phyloP scores from a whole-genome alignment of 2,329 filamentous ascomycete species.

The Claviceps sp. region DNA sequence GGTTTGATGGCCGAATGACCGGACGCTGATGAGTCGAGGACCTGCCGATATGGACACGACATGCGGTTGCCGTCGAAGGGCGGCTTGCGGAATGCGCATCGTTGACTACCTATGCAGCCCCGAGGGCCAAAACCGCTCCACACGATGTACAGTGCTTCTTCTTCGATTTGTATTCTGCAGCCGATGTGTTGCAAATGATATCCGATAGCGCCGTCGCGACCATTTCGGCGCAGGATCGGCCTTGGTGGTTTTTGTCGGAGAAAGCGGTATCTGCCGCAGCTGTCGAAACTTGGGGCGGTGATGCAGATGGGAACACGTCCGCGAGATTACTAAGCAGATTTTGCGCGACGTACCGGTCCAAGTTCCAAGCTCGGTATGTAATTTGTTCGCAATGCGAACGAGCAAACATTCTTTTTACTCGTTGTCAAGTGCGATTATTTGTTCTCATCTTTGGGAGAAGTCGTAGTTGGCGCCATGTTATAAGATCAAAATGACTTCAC shows the following conservation, averaged over 20 bases:
- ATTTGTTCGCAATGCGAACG: too few relatives aligned
- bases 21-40: constrained; percentile 11
- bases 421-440: too few relatives aligned
- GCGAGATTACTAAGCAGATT: constrained; percentile 3
- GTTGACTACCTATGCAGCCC: constrained; percentile 5
- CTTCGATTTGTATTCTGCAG: not conserved
- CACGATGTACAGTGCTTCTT: not conserved
- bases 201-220: not conserved
- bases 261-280: not conserved
- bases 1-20: constrained; percentile 16
- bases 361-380: not conserved
- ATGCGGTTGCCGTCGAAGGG: constrained; percentile 14
- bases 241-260: not conserved
- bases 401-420: too few relatives aligned
- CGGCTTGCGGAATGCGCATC: constrained; percentile 27
- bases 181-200: not conserved
- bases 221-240: not conserved
- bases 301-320: too few relatives aligned
- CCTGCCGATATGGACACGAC: constrained; percentile 5
- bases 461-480: constrained; percentile 5
- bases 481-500: constrained; percentile 25
- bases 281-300: not conserved
- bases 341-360: not conserved
- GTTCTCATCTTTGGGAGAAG: not conserved
- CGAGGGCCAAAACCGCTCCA: constrained; percentile 1